phyloP scores from a whole-genome alignment of 2,329 filamentous ascomycete genomes.

The Monosporascus sp. region DNA sequence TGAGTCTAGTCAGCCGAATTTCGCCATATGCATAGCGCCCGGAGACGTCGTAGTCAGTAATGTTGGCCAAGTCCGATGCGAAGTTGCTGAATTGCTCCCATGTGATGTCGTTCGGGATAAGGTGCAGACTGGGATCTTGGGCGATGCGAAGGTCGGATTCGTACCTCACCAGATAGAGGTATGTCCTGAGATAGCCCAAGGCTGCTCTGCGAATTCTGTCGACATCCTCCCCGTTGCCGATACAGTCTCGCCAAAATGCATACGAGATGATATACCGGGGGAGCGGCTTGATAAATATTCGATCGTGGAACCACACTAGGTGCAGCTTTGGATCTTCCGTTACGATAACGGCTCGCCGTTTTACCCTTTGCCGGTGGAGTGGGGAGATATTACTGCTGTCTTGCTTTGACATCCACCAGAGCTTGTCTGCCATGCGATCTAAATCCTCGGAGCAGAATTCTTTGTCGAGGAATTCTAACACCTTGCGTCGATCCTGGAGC shows the following conservation, averaged over 20 bases:
- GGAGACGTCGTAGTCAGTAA: conserved; percentile 10
- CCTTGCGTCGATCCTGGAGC: background rate
- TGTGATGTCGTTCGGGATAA: conserved; percentile 8
- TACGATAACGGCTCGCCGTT: conserved; percentile 24
- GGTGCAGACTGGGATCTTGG: conserved; percentile 10
- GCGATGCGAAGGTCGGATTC: conserved; percentile 32
- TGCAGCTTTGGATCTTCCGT: conserved; percentile 30
- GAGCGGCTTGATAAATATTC: conserved; percentile 30
- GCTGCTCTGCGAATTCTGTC: conserved; percentile 10
- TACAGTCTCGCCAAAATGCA: conserved; percentile 19
- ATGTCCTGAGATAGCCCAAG: conserved; percentile 29
- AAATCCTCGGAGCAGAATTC: conserved; percentile 9
- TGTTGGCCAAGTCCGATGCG: conserved; percentile 1
- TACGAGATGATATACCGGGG: conserved; percentile 22
- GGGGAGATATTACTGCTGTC: conserved; percentile 13
- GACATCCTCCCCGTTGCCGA: conserved; percentile 4
- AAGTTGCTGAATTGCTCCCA: conserved; percentile 16
- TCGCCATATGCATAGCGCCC: conserved; percentile 12
- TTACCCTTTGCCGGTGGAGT: conserved; percentile 25
- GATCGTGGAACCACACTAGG: conserved; percentile 24
- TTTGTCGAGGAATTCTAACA: conserved; percentile 3
- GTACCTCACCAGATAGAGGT: conserved; percentile 25
- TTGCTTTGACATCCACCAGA: conserved; percentile 10
- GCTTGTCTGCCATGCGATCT: conserved; percentile 4
- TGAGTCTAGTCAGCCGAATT: conserved; percentile 11